Percentiles rank a stretch among this genome's conserved stretches.
phyloP scores from a whole-genome alignment of 2,329 filamentous ascomycete species.

The Phaeosphaeria sp. region DNA sequence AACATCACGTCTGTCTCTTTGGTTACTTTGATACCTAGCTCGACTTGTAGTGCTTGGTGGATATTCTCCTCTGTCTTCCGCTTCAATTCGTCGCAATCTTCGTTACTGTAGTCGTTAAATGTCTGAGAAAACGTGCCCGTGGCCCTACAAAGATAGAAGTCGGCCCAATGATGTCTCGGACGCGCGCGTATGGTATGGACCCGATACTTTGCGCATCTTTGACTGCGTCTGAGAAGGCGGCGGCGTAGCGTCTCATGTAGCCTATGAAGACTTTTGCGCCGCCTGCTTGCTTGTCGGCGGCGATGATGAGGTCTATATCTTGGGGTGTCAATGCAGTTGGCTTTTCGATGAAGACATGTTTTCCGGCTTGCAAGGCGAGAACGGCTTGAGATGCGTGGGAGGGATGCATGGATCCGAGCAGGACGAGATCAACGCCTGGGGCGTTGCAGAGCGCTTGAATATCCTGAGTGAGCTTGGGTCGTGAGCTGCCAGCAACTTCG shows the following conservation, averaged over 20 bases:
- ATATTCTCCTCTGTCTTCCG: neutral
- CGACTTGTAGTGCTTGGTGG: neutral
- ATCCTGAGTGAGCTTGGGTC: neutral
- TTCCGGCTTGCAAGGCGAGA: neutral
- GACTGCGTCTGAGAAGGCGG: conserved; percentile 61
- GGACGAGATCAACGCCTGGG: neutral
- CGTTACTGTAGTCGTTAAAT: conserved; percentile 38
- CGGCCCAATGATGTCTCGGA: conserved; percentile 60
- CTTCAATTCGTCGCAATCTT: neutral
- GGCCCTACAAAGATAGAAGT: conserved; percentile 59
- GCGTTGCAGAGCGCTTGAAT: neutral
- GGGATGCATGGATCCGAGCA: neutral
- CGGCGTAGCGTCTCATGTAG: conserved; percentile 68
- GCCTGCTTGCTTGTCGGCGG: neutral
- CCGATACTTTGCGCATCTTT: conserved; percentile 61
- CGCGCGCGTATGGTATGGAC: conserved; percentile 63
- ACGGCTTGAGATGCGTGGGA: neutral
- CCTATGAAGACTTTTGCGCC: conserved; percentile 60
- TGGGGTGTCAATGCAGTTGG: neutral
- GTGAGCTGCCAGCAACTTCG: conserved; percentile 42
- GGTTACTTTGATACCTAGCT: neutral
- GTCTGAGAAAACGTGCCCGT: conserved; percentile 56
- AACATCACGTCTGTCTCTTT: conserved; percentile 8
- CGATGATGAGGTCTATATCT: neutral
- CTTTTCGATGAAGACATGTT: neutral